Base-by-base conservation (phyloP, 352 stramenopile species). In the Plasmopara viticola region DNA sequence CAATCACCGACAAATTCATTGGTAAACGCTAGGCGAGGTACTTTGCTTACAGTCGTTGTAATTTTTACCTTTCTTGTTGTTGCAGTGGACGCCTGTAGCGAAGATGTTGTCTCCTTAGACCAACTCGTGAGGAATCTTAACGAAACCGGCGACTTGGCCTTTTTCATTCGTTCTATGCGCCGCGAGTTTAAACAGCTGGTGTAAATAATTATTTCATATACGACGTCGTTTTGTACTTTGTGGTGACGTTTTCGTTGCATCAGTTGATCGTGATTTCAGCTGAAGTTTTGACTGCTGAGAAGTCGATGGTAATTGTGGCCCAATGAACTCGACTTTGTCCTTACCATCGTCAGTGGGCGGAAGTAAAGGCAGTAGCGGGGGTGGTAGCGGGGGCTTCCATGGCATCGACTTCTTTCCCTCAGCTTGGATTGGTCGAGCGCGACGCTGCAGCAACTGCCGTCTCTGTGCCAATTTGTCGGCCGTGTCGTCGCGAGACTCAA, bases 131-230 rank as follows among this genome's bases (percentile, higher is more conserved):
- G 67, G 17, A 56, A 77, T 44, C 75, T 93, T 10, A 93, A 90
- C 61, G 47, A 63, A 37, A 70, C 54, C 13, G 72, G 76, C 31
- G 76, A 93, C 58, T 72, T 93, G 43, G 78, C 82, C 37, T 64
- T 71, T 18, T 87, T 93, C 54, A 78, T 93, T 20, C 79, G 78
- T 38, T 73, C 74, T 33, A 93, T 93, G 79, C 79, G 82, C 1
- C 78, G 76, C 34, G 59, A 86, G 56, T 92, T 90, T 54, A 87
- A 87, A 58, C 66, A 77, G 56, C 51, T 85, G n/a, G 63, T 78
- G 49, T 78, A 68, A 48, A 46, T 35, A 14, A 9, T 15, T 34
- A 38, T 53, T 50, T 73, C 58, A 80, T 60, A 80, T 77, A 47
- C 70, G 64, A 5, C 66, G 63, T 43, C 68, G 60, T 56, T 82